These are phyloP conservation scores for Entomophthora muscae DNA, from an alignment of 371 early-diverging fungal genomes.

Conservation along the genomic window DNA sequence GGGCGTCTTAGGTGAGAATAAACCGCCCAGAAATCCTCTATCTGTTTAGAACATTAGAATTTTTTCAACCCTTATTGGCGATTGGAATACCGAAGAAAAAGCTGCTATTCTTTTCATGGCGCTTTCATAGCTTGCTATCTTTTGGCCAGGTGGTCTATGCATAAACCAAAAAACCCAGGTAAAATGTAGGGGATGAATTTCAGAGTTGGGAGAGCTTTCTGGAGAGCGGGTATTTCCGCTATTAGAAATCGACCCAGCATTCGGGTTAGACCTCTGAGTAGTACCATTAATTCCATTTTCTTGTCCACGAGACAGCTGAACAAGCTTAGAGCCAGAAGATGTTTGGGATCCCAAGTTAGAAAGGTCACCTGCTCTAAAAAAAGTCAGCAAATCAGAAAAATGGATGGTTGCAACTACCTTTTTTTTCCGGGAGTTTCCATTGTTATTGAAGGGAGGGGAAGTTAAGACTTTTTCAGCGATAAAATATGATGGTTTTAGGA, in stretches of 20 bases:
- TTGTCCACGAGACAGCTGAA: not conserved
- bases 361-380: not conserved
- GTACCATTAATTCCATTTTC: not conserved
- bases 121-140: conserved; percentile 71
- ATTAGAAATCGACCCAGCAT: not conserved
- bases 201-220: not conserved
- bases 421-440: not conserved
- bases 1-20: conserved; percentile 76
- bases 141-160: conserved; percentile 73
- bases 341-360: not conserved
- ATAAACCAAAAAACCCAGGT: conserved; percentile 82
- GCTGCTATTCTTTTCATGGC: conserved; percentile 71
- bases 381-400: not conserved
- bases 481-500: not conserved
- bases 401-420: not conserved
- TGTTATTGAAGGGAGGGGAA: not conserved
- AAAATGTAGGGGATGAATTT: conserved; percentile 6
- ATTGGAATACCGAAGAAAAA: conserved; percentile 45
- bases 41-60: too few relatives aligned
- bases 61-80: too few relatives aligned
- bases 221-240: not conserved
- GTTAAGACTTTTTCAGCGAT: not conserved
- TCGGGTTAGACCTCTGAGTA: not conserved
- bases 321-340: not conserved
- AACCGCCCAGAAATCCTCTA: conserved; percentile 87